Base-by-base conservation (phyloP, 495 filamentous ascomycete species). In the Xylaria nigripes region DNA sequence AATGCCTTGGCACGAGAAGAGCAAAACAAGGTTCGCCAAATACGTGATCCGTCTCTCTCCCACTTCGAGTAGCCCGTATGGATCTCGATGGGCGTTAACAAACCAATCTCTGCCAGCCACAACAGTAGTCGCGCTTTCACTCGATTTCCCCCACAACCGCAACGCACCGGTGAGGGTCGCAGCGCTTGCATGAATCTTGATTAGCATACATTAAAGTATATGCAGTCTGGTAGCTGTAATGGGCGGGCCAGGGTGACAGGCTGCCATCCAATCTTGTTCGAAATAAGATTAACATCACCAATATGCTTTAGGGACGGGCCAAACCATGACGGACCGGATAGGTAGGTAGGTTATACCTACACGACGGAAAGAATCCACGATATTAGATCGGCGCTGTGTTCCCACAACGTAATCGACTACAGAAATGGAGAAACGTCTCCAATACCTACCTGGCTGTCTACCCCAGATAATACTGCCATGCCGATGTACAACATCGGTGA, bases 1-100 rank as follows among this genome's bases (percentile, higher is more conserved):
- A 22, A 22, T 25, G 27, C 13, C 51, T 48, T 54, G 45, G 51
- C 51, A 44, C 51, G 51, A 53, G 51, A 53, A 54, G 12, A 34
- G 19, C 1, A 9, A 9, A 36, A 40, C 36, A 40, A 40, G 36
- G 36, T 40, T 40, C n/a, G 36, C 36, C 36, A 40, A 40, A 18
- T 2, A 40, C 16, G 12, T 29, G 27, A 29, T 29, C 27, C 27
- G 27, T 34, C n/a, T n/a, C n/a, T n/a, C n/a, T n/a, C n/a, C n/a
- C n/a, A n/a, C n/a, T n/a, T n/a, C n/a, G n/a, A n/a, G n/a, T n/a
- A n/a, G n/a, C n/a, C n/a, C n/a, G n/a, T n/a, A n/a, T n/a, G n/a
- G n/a, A n/a, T n/a, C n/a, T n/a, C n/a, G n/a, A n/a, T n/a, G n/a
- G n/a, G n/a, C n/a, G n/a, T n/a, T n/a, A 19, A 4, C 27, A 4